Conservation (phyloP, 192 early-diverging fungal species). For the Chytriomyces sp. region DNA sequence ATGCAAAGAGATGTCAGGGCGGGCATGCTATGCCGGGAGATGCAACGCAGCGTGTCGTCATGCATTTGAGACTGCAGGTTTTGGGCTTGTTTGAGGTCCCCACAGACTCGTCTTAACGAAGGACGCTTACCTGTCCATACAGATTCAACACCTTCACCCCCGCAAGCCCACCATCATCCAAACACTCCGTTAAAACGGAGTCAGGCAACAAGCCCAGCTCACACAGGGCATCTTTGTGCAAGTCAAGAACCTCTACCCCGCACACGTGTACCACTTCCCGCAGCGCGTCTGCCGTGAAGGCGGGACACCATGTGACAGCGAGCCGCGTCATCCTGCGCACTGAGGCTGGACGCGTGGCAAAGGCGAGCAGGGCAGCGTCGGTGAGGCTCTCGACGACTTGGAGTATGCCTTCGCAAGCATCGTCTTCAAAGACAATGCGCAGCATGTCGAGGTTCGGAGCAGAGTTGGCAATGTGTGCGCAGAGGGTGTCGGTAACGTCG, state of each 20-base stretch:
- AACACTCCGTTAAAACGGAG: conserved; percentile 32
- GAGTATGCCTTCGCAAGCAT: conserved; percentile 45
- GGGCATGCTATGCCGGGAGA: neutral
- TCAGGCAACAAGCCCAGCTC: conserved; percentile 43
- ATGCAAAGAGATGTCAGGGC: conserved; percentile 17
- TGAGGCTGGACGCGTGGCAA: neutral
- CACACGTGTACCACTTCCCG: conserved; percentile 22
- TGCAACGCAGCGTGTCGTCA: conserved; percentile 9
- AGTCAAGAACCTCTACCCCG: conserved; percentile 45
- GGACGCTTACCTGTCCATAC: conserved; percentile 45
- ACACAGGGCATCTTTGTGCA: conserved; percentile 52
- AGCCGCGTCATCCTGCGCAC: conserved; percentile 25
- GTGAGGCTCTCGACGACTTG: conserved; percentile 35
- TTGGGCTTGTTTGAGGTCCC: neutral
- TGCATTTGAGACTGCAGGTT: conserved; percentile 21
- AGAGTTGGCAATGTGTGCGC: conserved; percentile 30
- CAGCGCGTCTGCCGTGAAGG: conserved; percentile 39
- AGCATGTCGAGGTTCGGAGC: conserved; percentile 43
- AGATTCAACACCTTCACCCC: conserved; percentile 47
- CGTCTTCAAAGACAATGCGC: conserved; percentile 56
- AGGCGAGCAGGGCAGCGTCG: conserved; percentile 27
- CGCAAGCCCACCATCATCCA: neutral
- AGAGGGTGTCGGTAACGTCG: conserved; percentile 47
- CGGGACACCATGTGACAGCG: conserved; percentile 48
- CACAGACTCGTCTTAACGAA: conserved; percentile 11